Evolutionary conservation across 139 green algal species (phyloP).

Genomic region (Prasinococcaceae sp.): DNA sequence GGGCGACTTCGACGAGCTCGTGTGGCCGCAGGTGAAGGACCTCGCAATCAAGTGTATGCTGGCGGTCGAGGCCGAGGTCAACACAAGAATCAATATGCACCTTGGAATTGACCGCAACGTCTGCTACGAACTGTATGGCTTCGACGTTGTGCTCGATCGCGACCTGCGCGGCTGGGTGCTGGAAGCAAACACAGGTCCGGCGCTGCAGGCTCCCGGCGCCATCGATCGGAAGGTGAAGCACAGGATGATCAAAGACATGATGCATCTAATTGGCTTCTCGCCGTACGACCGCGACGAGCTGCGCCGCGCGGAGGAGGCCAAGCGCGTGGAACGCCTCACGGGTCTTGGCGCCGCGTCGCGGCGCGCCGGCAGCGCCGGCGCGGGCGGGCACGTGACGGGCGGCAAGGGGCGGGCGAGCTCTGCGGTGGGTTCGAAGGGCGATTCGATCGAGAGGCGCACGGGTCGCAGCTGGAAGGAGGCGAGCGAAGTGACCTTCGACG

Average conservation of each 20-base stretch:
- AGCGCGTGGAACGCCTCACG: slow-evolving; percentile 25
- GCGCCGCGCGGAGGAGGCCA: slow-evolving; percentile 12
- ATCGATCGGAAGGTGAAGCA: slow-evolving; percentile 36
- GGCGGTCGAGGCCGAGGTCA: slow-evolving; percentile 35
- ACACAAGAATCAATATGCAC: slow-evolving; percentile 42
- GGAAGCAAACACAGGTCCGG: slow-evolving; percentile 39
- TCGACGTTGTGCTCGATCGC: slow-evolving; percentile 54
- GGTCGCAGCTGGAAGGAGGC: no score
- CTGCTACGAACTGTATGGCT: slow-evolving; percentile 57
- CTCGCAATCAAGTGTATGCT: slow-evolving; percentile 34
- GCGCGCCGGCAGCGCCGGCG: no score
- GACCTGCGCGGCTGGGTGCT: slow-evolving; percentile 40
- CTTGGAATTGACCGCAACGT: slow-evolving; percentile 33
- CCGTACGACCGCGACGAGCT: slow-evolving; percentile 28
- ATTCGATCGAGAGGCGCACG: no score
- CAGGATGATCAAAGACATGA: slow-evolving; percentile 20
- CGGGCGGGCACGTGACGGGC: no score
- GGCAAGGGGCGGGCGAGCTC: no score
- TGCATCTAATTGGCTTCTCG: slow-evolving; percentile 34
- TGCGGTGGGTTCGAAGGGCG: no score
- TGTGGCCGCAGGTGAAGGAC: slow-evolving; percentile 28
- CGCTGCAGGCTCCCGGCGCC: slow-evolving; percentile 32
- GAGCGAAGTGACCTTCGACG: no score
- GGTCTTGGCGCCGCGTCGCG: no score
- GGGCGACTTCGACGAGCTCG: neutral